Conservation (phyloP, 2,329 filamentous ascomycete genomes). For the Fusarium bactridioides region DNA sequence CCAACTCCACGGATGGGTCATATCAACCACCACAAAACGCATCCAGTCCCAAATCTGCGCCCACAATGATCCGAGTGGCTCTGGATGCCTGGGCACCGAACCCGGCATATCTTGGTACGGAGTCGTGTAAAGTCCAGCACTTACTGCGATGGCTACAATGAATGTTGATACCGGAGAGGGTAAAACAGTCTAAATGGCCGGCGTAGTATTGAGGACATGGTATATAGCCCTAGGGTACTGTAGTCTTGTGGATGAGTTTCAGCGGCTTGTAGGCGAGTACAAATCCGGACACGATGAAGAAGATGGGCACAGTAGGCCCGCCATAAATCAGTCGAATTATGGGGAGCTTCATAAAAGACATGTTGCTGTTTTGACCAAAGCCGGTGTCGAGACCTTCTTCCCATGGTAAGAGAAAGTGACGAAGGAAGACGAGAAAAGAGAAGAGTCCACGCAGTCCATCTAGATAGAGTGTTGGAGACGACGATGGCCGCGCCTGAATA, state of each 20-base stretch:
- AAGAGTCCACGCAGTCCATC: background rate
- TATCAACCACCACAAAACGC: background rate
- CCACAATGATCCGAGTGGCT: background rate
- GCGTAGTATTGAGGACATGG: background rate
- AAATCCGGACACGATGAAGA: background rate
- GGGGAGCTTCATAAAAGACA: background rate
- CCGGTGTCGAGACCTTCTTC: background rate
- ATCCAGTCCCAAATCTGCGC: background rate
- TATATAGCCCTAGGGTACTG: background rate
- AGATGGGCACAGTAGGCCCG: background rate
- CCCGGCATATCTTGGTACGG: background rate
- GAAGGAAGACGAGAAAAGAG: background rate
- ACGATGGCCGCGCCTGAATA: rapidly evolving
- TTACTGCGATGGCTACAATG: background rate
- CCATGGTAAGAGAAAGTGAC: background rate
- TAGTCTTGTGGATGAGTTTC: background rate
- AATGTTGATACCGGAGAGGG: background rate
- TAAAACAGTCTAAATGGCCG: background rate
- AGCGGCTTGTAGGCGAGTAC: background rate
- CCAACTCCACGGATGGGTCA: background rate
- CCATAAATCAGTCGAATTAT: background rate
- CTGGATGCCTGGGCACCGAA: background rate
- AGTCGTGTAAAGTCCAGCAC: rapidly evolving
- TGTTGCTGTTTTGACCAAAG: background rate
- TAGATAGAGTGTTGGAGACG: background rate